Conservation (phyloP, 805 yeast genomes). For the Kodamaea leandrae region DNA sequence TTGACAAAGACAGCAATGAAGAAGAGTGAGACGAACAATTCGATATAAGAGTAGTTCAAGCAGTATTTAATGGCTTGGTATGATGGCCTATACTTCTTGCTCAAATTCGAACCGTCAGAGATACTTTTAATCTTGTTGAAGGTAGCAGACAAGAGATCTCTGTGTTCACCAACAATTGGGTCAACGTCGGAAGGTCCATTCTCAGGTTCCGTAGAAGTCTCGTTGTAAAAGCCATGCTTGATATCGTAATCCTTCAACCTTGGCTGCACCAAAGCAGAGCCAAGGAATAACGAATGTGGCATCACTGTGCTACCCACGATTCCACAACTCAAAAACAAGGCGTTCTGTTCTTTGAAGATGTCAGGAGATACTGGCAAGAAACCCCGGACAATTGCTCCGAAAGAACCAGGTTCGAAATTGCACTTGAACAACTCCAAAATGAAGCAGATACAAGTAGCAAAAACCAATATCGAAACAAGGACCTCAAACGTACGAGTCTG, state of each 20-base stretch:
- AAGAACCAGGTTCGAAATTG: conserved; percentile 50
- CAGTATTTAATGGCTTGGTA: conserved; percentile 42
- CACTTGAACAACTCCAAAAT: conserved; percentile 60
- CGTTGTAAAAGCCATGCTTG: conserved; percentile 25
- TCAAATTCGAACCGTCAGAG: conserved; percentile 30
- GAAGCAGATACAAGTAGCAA: conserved; percentile 74
- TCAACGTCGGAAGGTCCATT: conserved; percentile 3
- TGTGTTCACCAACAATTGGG: background rate
- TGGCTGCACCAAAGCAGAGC: conserved; percentile 44
- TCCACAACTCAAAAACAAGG: conserved; percentile 43
- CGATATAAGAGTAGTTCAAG: conserved; percentile 38
- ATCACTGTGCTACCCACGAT: conserved; percentile 48
- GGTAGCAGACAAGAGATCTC: conserved; percentile 14
- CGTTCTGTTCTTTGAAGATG: conserved; percentile 34
- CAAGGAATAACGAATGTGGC: conserved; percentile 46
- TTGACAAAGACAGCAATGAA: conserved; percentile 45
- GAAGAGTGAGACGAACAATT: conserved; percentile 39
- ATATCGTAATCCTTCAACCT: conserved; percentile 42
- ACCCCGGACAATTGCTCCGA: conserved; percentile 56
- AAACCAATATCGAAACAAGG: conserved; percentile 68
- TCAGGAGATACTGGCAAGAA: conserved; percentile 54
- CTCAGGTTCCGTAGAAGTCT: conserved; percentile 10
- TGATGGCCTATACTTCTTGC: conserved; percentile 39
- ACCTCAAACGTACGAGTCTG: conserved; percentile 76
- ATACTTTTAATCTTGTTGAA: conserved; percentile 19